A percentile compares a stretch with the other conserved stretches of the same genome.
Evolutionary conservation across 192 early-diverging fungal species (phyloP).

Genomic region (Spizellomyces sp.): DNA sequence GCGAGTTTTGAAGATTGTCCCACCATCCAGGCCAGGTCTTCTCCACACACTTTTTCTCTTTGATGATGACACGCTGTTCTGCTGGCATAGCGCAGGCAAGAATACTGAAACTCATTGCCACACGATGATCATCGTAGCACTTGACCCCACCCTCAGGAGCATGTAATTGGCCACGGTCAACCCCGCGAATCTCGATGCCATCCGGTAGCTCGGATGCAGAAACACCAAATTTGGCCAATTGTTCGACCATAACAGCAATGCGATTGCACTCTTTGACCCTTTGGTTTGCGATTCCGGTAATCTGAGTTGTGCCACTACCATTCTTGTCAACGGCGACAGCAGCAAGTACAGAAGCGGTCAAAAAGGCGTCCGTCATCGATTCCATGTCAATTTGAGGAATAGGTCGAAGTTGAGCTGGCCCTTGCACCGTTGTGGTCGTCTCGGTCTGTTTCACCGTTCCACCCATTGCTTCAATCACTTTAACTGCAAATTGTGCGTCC

Average conservation of each 20-base stretch:
- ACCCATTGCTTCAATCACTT: slow-evolving; percentile 85
- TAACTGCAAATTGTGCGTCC: slow-evolving; percentile 86
- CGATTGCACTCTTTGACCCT: slow-evolving; percentile 98
- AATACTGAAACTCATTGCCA: slow-evolving; percentile 96
- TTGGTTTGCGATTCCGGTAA: slow-evolving; percentile 96
- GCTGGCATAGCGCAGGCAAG: slow-evolving; percentile 74
- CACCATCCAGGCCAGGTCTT: slow-evolving; percentile 99
- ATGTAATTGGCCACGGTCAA: slow-evolving; percentile 49
- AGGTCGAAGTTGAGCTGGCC: slow-evolving; percentile 75
- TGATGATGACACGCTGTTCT: slow-evolving; percentile 55
- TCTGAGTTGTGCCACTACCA: slow-evolving; percentile 67
- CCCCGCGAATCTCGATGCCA: slow-evolving; percentile 86
- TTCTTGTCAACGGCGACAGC: slow-evolving; percentile 68
- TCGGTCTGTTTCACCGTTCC: slow-evolving; percentile 87
- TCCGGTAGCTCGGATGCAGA: slow-evolving; percentile 78
- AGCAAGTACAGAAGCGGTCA: slow-evolving; percentile 91
- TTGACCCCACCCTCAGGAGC: slow-evolving; percentile 72
- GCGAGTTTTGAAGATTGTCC: slow-evolving; percentile 84
- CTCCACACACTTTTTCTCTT: slow-evolving; percentile 96
- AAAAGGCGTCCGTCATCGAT: slow-evolving; percentile 98
- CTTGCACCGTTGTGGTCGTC: slow-evolving; percentile 85
- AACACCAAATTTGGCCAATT: slow-evolving; percentile 90
- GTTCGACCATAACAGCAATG: slow-evolving; percentile 93
- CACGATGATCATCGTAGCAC: slow-evolving; percentile 97
- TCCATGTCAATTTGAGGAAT: slow-evolving; percentile 92